A percentile compares a stretch with the other conserved stretches of the same genome.
phyloP scores from a whole-genome alignment of 2,329 filamentous ascomycete species.

The Trichophyton rubrum region DNA sequence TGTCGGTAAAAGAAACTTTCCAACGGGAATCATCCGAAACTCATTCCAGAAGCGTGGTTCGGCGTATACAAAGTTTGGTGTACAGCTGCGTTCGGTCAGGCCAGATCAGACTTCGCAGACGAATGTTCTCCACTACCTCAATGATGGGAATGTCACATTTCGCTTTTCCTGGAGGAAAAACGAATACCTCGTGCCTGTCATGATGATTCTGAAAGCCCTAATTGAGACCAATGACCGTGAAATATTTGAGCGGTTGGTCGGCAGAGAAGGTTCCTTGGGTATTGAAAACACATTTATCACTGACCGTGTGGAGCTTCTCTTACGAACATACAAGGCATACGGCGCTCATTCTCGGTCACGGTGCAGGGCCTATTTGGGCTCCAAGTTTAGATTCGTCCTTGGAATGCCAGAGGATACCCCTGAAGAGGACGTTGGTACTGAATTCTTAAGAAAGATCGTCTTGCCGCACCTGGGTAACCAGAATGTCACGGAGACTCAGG shows the following conservation, averaged over 20 bases:
- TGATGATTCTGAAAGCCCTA: slow-evolving; percentile 94
- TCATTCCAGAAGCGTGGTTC: slow-evolving; percentile 81
- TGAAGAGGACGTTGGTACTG: slow-evolving; percentile 78
- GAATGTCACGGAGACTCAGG: slow-evolving; percentile 69
- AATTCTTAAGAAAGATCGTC: slow-evolving; percentile 81
- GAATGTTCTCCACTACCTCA: slow-evolving; percentile 91
- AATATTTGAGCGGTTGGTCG: slow-evolving; percentile 88
- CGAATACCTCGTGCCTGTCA: slow-evolving; percentile 86
- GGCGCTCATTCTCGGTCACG: slow-evolving; percentile 67
- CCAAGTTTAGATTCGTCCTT: slow-evolving; percentile 82
- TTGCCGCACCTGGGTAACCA: slow-evolving; percentile 81
- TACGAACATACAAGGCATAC: slow-evolving; percentile 90
- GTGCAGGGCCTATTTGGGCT: slow-evolving; percentile 74
- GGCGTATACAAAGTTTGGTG: slow-evolving; percentile 78
- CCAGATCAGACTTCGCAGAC: slow-evolving; percentile 98
- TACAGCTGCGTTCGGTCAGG: slow-evolving; percentile 80
- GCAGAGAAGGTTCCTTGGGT: slow-evolving; percentile 60
- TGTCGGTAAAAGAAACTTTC: slow-evolving; percentile 82
- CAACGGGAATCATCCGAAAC: slow-evolving; percentile 81
- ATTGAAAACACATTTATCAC: slow-evolving; percentile 84
- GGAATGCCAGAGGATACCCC: slow-evolving; percentile 72
- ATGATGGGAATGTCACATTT: slow-evolving; percentile 91
- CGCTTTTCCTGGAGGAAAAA: slow-evolving; percentile 96
- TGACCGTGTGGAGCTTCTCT: slow-evolving; percentile 79
- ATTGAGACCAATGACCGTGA: slow-evolving; percentile 93